Evolutionary conservation across 768 basidiomycete genomes (phyloP).

Genomic region (Russula sp.): DNA sequence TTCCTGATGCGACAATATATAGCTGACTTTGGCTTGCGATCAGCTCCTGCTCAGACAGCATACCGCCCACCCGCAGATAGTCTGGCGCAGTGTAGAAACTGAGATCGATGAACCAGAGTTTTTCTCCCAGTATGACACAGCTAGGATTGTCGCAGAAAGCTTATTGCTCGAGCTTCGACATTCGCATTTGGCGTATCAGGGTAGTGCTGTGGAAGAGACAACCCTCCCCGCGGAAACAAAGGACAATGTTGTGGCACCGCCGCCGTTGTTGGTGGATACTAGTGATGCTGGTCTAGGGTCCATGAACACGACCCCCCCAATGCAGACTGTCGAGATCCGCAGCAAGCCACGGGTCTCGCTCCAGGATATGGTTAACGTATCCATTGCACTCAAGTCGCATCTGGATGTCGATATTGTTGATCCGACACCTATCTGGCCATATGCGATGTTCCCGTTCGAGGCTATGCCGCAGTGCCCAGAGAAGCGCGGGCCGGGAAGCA

Average conservation of each 20-base stretch:
- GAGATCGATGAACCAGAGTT: slow-evolving; percentile 16
- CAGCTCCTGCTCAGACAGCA: slow-evolving; percentile 20
- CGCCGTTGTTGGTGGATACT: slow-evolving; percentile 5
- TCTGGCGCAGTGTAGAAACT: slow-evolving; percentile 15
- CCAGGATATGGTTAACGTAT: slow-evolving; percentile 68
- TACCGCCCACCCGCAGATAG: slow-evolving; percentile 16
- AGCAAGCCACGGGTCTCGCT: slow-evolving; percentile 41
- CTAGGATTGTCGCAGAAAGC: slow-evolving; percentile 17
- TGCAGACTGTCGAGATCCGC: slow-evolving; percentile 11
- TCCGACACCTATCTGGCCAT: slow-evolving; percentile 47
- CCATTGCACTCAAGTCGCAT: slow-evolving; percentile 66
- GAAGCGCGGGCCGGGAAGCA: slow-evolving; percentile 35
- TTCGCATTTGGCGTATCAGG: slow-evolving; percentile 4
- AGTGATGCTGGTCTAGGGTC: background rate
- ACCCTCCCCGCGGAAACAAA: background rate
- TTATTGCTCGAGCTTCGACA: slow-evolving; percentile 19
- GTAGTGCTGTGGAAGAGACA: background rate
- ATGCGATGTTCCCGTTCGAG: slow-evolving; percentile 34
- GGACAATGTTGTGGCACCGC: background rate
- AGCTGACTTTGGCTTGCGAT: background rate
- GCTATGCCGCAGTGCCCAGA: slow-evolving; percentile 12
- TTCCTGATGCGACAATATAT: background rate
- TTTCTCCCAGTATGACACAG: slow-evolving; percentile 14
- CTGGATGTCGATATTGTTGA: slow-evolving; percentile 54
- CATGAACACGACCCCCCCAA: slow-evolving; percentile 11